Evolutionary conservation across 495 filamentous ascomycete genomes (phyloP), one percentile per base, ranked within the genome.

Genomic region (Podospora conica): DNA sequence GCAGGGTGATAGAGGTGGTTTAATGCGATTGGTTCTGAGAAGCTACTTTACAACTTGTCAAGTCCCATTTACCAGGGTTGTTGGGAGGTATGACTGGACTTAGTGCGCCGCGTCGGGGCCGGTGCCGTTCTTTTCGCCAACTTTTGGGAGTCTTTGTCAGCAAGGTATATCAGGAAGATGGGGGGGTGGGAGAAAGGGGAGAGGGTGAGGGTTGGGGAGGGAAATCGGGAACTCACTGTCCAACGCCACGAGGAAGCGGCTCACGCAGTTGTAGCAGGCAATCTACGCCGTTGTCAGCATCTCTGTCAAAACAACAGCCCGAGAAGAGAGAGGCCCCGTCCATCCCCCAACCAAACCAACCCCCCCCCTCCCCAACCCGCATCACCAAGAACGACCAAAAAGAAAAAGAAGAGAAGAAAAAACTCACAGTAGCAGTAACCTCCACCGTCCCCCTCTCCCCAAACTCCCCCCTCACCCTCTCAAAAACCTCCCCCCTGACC

Each of bases 261-360:
- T 91, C 11, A 96, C 91, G 75, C 90, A 92, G 73, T 96, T 96
- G 73, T 96, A 96, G 28, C 85, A 86, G n/a, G 88, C 90, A 65
- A 84, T 72, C 78, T 81, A 63, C 18, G 8, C 24, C 58, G 53
- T 64, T 25, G 0, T 21, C 23, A n/a, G n/a, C n/a, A n/a, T 53
- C 20, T 55, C 56, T 15, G 6, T 27, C 25, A 2, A 20, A 20
- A 9, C 8, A 11, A 15, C n/a, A 31, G 9, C 25, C 22, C 27
- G 4, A 23, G 9, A 27, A 9, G 15, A 62, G 24, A 53, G 25
- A 62, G n/a, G n/a, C n/a, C n/a, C n/a, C n/a, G n/a, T n/a, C n/a
- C n/a, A n/a, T n/a, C n/a, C n/a, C n/a, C n/a, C n/a, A 55, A 20
- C 29, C 18, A 24, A 23, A 55, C 15, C 64, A n/a, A 23, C 10